Base-by-base conservation (phyloP, 2,329 filamentous ascomycete species). In the Harringtonia lauricola region DNA sequence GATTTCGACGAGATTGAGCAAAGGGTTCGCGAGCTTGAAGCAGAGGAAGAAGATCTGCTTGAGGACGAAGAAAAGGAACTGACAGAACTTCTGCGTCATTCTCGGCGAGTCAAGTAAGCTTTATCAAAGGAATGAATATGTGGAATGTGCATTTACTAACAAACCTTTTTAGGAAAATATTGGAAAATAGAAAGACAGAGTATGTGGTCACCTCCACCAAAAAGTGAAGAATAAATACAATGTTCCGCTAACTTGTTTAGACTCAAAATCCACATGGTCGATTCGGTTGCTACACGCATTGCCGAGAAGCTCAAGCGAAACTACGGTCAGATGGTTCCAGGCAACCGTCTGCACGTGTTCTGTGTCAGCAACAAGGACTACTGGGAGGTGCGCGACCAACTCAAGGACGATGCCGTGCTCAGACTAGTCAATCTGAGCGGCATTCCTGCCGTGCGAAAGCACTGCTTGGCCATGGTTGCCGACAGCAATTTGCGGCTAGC, bases 401-500 rank as follows among this genome's bases (percentile, higher is more conserved):
- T 29, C 29, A 28, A 26, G 30, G 19, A 9, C 40, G 17, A 35
- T 10, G 40, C 18, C 5, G 28, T 29, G 3, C 21, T 29, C 9
- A 31, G 18, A 13, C 59, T 72, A 3, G 17, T 52, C 0, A 19
- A 36, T 21, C 51, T 70, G 6, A 70, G 66, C 40, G 67, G 67
- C 0, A 66, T 71, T 34, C 14, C 67, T 0, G 50, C 53, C 3
- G 44, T 70, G 0, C 60, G 68, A 2, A 58, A 56, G 38, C 58
- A 70, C 47, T 71, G 68, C 53, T 62, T 70, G 39, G 58, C 61
- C 2, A 62, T 71, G 8, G 63, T 72, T 2, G 64, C 63, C 5
- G 55, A 67, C 2, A 64, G 59, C 35, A 67, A 67, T 47, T 57
- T 61, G 21, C 56, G 54, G 2, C 54, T 56, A 4, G 62, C 62